Percentiles rank a stretch among this genome's conserved stretches.
Conservation (phyloP, 805 yeast genomes). For the Kodamaea leandrae region DNA sequence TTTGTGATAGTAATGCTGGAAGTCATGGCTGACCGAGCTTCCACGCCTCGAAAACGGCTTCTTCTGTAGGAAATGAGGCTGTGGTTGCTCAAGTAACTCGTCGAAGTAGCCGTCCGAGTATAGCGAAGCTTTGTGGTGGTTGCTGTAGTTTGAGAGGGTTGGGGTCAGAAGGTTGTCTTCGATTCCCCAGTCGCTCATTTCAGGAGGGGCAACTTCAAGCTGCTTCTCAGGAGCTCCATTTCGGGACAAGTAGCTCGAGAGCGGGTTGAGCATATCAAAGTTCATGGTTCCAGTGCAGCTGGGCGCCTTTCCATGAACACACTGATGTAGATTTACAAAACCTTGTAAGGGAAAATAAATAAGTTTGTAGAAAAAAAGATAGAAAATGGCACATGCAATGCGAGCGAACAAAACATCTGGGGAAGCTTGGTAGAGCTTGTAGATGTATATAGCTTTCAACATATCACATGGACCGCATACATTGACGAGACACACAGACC, state of each 20-base stretch:
- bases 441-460: no score
- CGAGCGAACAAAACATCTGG: no score
- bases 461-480: no score
- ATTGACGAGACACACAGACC: no score
- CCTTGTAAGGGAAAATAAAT: background rate
- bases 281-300: constrained; percentile 19
- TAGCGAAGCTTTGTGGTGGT: constrained; percentile 6
- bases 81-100: constrained; percentile 3
- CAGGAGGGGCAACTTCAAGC: constrained; percentile 1
- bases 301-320: background rate
- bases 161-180: constrained; percentile 22
- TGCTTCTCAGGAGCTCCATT: constrained; percentile 9
- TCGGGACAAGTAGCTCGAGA: constrained; percentile 23
- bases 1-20: constrained; percentile 14
- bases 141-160: constrained; percentile 10
- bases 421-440: no score
- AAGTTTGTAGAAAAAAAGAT: no score
- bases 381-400: no score
- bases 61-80: constrained; percentile 8
- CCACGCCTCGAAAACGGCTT: constrained; percentile 1
- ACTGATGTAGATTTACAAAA: background rate
- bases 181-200: constrained; percentile 38
- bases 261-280: constrained; percentile 26
- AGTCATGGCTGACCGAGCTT: constrained; percentile 10
- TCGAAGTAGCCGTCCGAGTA: constrained; percentile 5